phyloP scores from a whole-genome alignment of 495 filamentous ascomycete species.

The Hypoxylon intermedium region DNA sequence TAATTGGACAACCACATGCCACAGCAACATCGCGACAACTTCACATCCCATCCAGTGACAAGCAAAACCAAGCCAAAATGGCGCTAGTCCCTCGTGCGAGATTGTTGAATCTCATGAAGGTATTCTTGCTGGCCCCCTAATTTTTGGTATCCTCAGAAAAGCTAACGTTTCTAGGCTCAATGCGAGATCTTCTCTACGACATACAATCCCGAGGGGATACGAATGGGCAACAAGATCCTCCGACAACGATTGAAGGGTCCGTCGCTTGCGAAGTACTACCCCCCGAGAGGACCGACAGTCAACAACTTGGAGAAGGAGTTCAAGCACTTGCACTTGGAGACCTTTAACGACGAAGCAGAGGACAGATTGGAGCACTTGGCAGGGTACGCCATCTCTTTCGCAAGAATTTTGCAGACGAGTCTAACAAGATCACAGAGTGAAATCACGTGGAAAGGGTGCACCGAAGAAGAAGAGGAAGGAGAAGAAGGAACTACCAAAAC shows the following conservation, averaged over 20 bases:
- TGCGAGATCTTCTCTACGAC: constrained; percentile 89
- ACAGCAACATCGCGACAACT: constrained; percentile 8
- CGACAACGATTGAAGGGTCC: constrained; percentile 84
- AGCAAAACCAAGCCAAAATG: constrained; percentile 58
- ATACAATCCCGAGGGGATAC: constrained; percentile 81
- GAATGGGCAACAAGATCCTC: constrained; percentile 86
- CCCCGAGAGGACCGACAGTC: constrained; percentile 71
- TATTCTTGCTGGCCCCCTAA: constrained; percentile 39
- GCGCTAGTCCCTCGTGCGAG: constrained; percentile 70
- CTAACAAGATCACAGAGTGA: constrained; percentile 58
- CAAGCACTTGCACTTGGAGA: constrained; percentile 60
- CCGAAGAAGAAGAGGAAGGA: constrained; percentile 96
- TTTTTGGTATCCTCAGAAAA: neutral
- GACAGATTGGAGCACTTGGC: constrained; percentile 78
- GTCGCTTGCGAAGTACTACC: constrained; percentile 83
- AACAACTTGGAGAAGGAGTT: constrained; percentile 71
- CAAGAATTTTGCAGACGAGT: neutral
- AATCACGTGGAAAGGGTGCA: constrained; percentile 81
- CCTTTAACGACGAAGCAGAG: constrained; percentile 76
- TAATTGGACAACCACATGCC: neutral
- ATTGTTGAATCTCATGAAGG: constrained; percentile 80
- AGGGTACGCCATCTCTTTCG: constrained; percentile 56
- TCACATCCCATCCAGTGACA: constrained; percentile 6
- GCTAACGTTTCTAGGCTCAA: constrained; percentile 68
- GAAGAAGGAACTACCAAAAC: constrained; percentile 69